Conservation (phyloP, 2,329 filamentous ascomycete species). For the Plectosphaerella sp. region DNA sequence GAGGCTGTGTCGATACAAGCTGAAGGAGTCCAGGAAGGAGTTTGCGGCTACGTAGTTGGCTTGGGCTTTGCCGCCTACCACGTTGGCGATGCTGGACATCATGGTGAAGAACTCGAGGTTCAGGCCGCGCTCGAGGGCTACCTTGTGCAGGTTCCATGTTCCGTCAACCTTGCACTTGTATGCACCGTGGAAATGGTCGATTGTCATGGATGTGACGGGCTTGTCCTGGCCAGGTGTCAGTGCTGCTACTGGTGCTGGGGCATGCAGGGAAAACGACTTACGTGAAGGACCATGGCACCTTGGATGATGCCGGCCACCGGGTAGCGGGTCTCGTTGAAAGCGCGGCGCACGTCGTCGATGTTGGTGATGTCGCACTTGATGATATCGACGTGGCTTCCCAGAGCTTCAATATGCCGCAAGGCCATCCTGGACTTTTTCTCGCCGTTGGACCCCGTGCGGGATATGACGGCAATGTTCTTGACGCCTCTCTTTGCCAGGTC, state of each 20-base stretch:
- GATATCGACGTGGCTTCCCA: slow-evolving; percentile 13
- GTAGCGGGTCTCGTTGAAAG: slow-evolving; percentile 2
- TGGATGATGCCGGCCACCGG: slow-evolving; percentile 20
- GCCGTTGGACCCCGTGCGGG: slow-evolving; percentile 19
- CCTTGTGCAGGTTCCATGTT: slow-evolving; percentile 33
- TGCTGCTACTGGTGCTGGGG: background rate
- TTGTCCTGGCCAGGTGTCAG: slow-evolving; percentile 11
- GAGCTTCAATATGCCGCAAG: slow-evolving; percentile 8
- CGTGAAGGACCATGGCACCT: slow-evolving; percentile 23
- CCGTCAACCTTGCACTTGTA: slow-evolving; percentile 28
- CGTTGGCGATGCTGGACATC: slow-evolving; percentile 22
- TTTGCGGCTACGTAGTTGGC: slow-evolving; percentile 32
- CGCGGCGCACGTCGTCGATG: slow-evolving; percentile 2
- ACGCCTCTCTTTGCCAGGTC: slow-evolving; percentile 27
- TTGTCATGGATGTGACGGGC: slow-evolving; percentile 21
- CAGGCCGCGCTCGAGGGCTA: slow-evolving; percentile 13
- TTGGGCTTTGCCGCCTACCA: slow-evolving; percentile 21
- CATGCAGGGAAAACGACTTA: background rate
- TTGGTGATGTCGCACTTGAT: slow-evolving; percentile 14
- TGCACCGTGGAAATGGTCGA: slow-evolving; percentile 21
- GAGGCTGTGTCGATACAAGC: slow-evolving; percentile 19
- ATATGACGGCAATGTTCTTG: slow-evolving; percentile 19
- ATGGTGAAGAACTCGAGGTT: slow-evolving; percentile 30
- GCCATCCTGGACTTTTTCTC: slow-evolving; percentile 21
- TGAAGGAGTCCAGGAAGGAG: slow-evolving; percentile 26